Percentiles rank a stretch among this genome's conserved stretches.
Conservation (phyloP, 2,329 filamentous ascomycete species). For the Trichoderma sp. region DNA sequence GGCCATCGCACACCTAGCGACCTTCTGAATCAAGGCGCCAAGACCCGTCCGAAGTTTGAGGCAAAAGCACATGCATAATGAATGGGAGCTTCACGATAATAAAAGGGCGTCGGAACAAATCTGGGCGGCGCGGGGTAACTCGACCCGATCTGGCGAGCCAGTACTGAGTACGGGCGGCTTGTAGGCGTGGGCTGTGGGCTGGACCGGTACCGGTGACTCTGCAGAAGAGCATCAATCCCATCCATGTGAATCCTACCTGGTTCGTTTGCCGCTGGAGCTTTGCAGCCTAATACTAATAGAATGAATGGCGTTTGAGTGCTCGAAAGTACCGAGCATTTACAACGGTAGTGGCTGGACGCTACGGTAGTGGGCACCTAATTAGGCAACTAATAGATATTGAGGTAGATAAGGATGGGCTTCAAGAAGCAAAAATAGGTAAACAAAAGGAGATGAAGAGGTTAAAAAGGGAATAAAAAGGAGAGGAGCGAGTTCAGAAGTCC, state of each 20-base stretch:
- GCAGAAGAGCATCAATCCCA: not conserved
- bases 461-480: not conserved
- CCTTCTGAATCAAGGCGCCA: conserved; percentile 12
- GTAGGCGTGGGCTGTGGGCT: not conserved
- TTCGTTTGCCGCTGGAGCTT: not conserved
- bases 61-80: not conserved
- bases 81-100: not conserved
- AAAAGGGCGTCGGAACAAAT: not conserved
- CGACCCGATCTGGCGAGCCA: not conserved
- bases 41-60: conserved; percentile 8
- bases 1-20: not conserved
- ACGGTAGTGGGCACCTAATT: conserved; percentile 12
- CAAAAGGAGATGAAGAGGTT: not conserved
- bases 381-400: conserved; percentile 1
- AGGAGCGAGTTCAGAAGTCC: not conserved
- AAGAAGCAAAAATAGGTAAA: not conserved
- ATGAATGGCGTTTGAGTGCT: not conserved
- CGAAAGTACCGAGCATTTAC: not conserved
- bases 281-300: not conserved
- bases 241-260: not conserved
- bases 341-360: not conserved
- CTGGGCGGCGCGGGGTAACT: not conserved
- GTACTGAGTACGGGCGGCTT: not conserved
- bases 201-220: not conserved
- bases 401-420: not conserved